A percentile compares a stretch with the other conserved stretches of the same genome.
Evolutionary conservation across 176 grass and related monocot species (phyloP).

Genomic region (Oryza meyeriana): DNA sequence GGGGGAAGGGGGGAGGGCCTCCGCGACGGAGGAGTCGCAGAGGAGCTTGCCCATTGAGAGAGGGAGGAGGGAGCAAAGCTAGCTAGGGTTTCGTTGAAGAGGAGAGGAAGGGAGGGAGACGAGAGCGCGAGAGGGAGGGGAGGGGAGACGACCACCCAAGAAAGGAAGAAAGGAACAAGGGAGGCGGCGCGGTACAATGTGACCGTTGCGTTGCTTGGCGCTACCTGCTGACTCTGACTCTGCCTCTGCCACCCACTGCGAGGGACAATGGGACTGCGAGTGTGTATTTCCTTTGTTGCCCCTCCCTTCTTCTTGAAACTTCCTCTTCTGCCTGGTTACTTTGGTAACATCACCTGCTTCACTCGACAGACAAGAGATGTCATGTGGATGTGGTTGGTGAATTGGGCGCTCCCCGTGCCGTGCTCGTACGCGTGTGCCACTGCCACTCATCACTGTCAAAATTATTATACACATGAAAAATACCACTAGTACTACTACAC

Average conservation of each 20-base stretch:
- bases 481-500: no score
- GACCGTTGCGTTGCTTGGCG: neutral
- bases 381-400: neutral
- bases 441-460: no score
- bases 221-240: no score
- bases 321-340: neutral
- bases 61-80: neutral
- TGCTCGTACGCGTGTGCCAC: no score
- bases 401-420: neutral
- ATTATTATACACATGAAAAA: no score
- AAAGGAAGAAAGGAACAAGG: neutral
- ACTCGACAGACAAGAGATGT: no score
- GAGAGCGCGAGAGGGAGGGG: neutral
- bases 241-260: no score
- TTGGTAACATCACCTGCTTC: neutral
- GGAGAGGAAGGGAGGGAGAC: neutral
- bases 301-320: neutral
- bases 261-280: no score
- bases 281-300: neutral
- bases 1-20: constrained; percentile 55
- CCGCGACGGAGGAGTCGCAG: constrained; percentile 68
- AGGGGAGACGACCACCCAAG: neutral
- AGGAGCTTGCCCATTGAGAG: constrained; percentile 93
- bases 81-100: constrained; percentile 51
- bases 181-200: neutral